These are phyloP conservation scores for Aphanoascus verrucosus DNA, from an alignment of 2,329 filamentous ascomycete species.

Conservation along the genomic window DNA sequence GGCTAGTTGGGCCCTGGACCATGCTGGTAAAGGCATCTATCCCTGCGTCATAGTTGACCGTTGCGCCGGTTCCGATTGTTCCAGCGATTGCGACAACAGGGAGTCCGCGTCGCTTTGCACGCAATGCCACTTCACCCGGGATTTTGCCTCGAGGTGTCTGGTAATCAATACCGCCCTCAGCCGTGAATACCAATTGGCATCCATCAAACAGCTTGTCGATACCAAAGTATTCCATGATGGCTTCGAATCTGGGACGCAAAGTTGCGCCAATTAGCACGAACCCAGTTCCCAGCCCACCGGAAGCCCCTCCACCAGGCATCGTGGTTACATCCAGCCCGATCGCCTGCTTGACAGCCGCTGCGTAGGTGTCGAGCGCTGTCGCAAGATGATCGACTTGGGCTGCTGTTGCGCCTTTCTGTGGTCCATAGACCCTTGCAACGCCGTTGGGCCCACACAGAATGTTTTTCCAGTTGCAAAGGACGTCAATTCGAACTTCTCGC, in stretches of 20 bases:
- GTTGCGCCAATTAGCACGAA: slow-evolving; percentile 40
- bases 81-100: slow-evolving; percentile 40
- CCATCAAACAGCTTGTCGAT: slow-evolving; percentile 38
- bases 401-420: slow-evolving; percentile 42
- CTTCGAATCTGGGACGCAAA: slow-evolving; percentile 40
- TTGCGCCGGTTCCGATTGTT: slow-evolving; percentile 31
- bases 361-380: slow-evolving; percentile 35
- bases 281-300: slow-evolving; percentile 44
- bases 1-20: slow-evolving; percentile 21
- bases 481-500: slow-evolving; percentile 36
- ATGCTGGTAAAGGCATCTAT: slow-evolving; percentile 28
- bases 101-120: slow-evolving; percentile 37
- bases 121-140: slow-evolving; percentile 42
- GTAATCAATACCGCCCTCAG: slow-evolving; percentile 44
- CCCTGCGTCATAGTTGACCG: slow-evolving; percentile 26
- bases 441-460: slow-evolving; percentile 41
- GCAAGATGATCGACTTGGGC: slow-evolving; percentile 37
- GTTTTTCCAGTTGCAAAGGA: slow-evolving; percentile 44
- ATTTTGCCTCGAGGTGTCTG: slow-evolving; percentile 46
- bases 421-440: slow-evolving; percentile 43
- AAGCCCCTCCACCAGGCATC: slow-evolving; percentile 42
- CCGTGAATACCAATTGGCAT: slow-evolving; percentile 44
- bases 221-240: slow-evolving; percentile 43
- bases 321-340: slow-evolving; percentile 30
- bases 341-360: slow-evolving; percentile 26